Evolutionary conservation across 371 early-diverging fungal genomes (phyloP), one percentile per base, ranked within the genome.

Genomic region (Mortierella sp.): DNA sequence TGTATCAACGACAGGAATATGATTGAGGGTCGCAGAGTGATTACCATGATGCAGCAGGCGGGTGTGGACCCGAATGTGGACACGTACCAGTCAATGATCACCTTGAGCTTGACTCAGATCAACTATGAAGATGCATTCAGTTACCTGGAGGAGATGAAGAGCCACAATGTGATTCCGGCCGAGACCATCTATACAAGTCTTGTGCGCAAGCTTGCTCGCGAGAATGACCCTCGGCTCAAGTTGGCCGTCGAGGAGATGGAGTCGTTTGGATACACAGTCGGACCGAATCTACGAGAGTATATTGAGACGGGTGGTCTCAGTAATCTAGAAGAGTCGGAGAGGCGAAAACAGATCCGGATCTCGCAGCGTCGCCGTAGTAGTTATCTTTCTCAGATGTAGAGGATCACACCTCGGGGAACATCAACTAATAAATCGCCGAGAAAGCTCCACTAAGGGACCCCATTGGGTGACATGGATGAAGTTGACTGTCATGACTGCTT

Each of bases 131-230:
- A 91, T 45, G 93, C 92, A 26, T 94, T 94, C 69, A 75, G 81
- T 56, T 93, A 92, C 50, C 84, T 94, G 59, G 93, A 93, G 70
- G 89, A 92, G 70, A 91, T 93, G 92, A 91, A 91, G 84, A 79
- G 86, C 23, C 85, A 88, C 52, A 85, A 85, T 60, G 87, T 90
- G 50, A 83, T 88, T 57, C 94, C 94, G n/a, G 81, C 85, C 0
- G 82, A 84, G 64, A 37, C 68, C 0, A 84, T 87, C 14, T 92
- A 93, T 64, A 76, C 83, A 7, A 70, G 66, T 6, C 74, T 94
- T 14, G 88, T 88, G 29, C 76, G 83, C 28, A 89, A 90, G 57
- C 86, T 93, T 25, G 91, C 91, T 14, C 68, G 68, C 21, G 89
- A 89, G 64, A 76, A 84, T 23, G 94, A 94, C 51, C 89, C 92